Evolutionary conservation across 768 basidiomycete species (phyloP).

Genomic region (Tylopilus vinaceipallidus): DNA sequence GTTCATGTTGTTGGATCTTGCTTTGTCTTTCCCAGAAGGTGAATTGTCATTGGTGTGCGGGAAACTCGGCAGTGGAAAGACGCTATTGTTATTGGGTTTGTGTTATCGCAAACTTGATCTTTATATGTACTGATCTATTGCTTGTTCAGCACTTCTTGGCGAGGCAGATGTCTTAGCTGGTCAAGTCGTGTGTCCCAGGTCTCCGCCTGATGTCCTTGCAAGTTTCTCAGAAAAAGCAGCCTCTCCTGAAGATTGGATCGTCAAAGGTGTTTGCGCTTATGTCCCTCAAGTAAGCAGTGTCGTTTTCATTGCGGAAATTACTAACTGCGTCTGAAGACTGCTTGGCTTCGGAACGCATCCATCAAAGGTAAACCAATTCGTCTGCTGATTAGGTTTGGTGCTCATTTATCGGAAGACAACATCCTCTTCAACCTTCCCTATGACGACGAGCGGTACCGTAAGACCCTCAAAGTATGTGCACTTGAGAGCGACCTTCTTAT

Average conservation of each 20-base stretch:
- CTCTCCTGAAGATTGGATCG: slow-evolving; percentile 67
- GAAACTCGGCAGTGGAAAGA: slow-evolving; percentile 88
- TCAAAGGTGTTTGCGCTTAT: slow-evolving; percentile 79
- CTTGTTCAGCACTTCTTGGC: slow-evolving; percentile 65
- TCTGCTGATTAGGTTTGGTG: slow-evolving; percentile 37
- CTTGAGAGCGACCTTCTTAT: slow-evolving; percentile 75
- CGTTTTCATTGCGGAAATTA: slow-evolving; percentile 1
- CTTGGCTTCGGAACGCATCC: slow-evolving; percentile 75
- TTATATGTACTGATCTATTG: not conserved
- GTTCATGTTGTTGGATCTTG: slow-evolving; percentile 79
- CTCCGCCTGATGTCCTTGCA: slow-evolving; percentile 77
- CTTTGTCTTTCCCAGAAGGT: slow-evolving; percentile 73
- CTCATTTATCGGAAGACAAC: slow-evolving; percentile 43
- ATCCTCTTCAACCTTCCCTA: slow-evolving; percentile 81
- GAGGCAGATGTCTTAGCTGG: slow-evolving; percentile 58
- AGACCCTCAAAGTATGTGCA: slow-evolving; percentile 76
- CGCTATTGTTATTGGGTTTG: slow-evolving; percentile 69
- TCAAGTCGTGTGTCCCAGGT: slow-evolving; percentile 78
- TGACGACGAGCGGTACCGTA: slow-evolving; percentile 68
- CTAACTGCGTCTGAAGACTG: slow-evolving; percentile 34
- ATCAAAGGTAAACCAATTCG: slow-evolving; percentile 23
- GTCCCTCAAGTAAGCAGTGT: slow-evolving; percentile 63
- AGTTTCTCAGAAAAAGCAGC: slow-evolving; percentile 45
- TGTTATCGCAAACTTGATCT: not conserved
- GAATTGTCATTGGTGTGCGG: slow-evolving; percentile 85